Conservation (phyloP, 371 early-diverging fungal genomes). For the Mucor racemosus region DNA sequence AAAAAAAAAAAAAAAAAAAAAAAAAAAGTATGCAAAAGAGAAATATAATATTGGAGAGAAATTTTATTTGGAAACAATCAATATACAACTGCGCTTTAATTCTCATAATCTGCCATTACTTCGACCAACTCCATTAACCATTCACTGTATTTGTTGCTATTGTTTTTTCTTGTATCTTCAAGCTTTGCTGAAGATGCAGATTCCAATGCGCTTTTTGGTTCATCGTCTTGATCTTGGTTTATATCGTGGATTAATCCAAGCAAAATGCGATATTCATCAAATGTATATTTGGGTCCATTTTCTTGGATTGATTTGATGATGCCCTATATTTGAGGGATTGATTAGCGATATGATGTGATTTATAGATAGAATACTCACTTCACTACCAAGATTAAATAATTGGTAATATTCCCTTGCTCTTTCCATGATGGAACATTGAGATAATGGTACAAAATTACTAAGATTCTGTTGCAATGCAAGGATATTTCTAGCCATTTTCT, state of each 20-base stretch:
- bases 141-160: constrained; percentile 41
- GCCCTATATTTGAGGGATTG: constrained; percentile 17
- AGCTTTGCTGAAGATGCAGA: neutral
- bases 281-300: constrained; percentile 49
- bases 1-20: neutral
- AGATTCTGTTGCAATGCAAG: constrained; percentile 87
- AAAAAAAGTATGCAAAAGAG: too few species aligned
- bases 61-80: neutral
- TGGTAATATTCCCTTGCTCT: constrained; percentile 76
- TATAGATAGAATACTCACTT: constrained; percentile 37
- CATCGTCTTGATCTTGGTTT: constrained; percentile 33
- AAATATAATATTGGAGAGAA: too few species aligned
- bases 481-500: constrained; percentile 84
- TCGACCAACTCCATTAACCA: constrained; percentile 53
- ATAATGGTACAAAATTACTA: constrained; percentile 72
- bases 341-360: neutral
- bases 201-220: constrained; percentile 16
- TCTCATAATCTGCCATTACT: constrained; percentile 51
- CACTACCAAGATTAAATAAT: constrained; percentile 64
- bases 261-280: constrained; percentile 56
- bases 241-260: constrained; percentile 50
- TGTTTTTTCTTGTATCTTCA: constrained; percentile 17
- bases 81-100: constrained; percentile 13
- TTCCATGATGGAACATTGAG: constrained; percentile 72
- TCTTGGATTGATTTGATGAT: constrained; percentile 48